Base-by-base conservation (phyloP, 2,329 filamentous ascomycete species). In the Aphanocladium album region DNA sequence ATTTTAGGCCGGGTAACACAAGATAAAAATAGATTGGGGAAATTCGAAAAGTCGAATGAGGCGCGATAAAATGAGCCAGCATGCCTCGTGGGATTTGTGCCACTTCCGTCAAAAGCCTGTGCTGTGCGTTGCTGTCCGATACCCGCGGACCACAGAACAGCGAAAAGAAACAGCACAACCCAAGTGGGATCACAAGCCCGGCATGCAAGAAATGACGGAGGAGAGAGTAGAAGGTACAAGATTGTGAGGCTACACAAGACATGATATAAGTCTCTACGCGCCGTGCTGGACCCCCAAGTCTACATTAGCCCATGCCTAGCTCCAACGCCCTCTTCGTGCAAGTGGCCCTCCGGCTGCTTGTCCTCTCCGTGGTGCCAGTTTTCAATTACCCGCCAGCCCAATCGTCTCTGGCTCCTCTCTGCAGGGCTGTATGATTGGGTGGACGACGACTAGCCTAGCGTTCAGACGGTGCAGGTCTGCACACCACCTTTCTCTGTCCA, bases 261-360 rank as follows among this genome's bases (percentile, higher is more conserved):
- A 58, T 49, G 56, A 51, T 58, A 58, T 58, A 58, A 51, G 37
- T 30, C 25, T 49, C 46, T 58, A 58, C 45, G 56, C 56, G 56
- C 46, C 56, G 35, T 50, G 23, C 45, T 37, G 17, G 56, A 35
- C 21, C 35, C 12, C 17, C 11, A 19, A 12, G 6, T 27, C 43
- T 57, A 27, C n/a, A 3, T 17, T 16, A 43, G 12, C 12, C 35
- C 35, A 30, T 21, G 21, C 25, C 56, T 37, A 57, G 46, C 23
- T 37, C 14, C 27, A 35, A 46, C 41, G 43, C 53, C 43, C n/a
- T 14, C 12, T 12, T 21, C 45, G 5, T n/a, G 2, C 14, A 39
- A 16, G 35, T 39, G 35, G 35, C 17, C 25, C 16, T 49, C 25
- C 14, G 14, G 8, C 23, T 16, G 16, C 25, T 45, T 27, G n/a